Conservation (phyloP, 148 eudicot genomes). For the Fagopyrum tataricum region DNA sequence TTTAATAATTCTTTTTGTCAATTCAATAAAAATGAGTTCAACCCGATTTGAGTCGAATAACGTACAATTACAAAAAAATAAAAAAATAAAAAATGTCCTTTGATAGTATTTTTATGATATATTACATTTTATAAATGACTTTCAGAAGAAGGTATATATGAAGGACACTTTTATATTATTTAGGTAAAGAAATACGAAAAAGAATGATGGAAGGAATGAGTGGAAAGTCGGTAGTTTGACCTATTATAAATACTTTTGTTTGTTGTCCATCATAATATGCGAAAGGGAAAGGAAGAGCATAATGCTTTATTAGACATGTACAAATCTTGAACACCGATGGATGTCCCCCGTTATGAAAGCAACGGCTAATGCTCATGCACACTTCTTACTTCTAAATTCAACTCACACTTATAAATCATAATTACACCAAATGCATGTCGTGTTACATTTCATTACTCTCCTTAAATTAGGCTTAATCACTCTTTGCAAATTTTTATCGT, state of each 20-base stretch:
- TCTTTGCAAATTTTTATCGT: too few relatives aligned
- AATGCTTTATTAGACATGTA: not conserved
- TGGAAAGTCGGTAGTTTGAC: not conserved
- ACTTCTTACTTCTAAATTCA: not conserved
- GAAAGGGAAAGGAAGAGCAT: not conserved
- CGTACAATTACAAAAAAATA: too few relatives aligned
- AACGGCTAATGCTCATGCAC: conserved; percentile 8
- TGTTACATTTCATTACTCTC: not conserved
- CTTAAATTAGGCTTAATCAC: not conserved
- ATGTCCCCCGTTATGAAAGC: conserved; percentile 5
- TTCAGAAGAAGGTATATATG: too few relatives aligned
- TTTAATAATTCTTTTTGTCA: too few relatives aligned
- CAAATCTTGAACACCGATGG: not conserved
- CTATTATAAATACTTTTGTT: not conserved
- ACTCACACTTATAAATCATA: not conserved
- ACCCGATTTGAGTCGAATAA: too few relatives aligned
- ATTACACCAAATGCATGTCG: not conserved
- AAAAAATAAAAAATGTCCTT: too few relatives aligned
- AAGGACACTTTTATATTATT: too few relatives aligned
- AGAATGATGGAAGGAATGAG: not conserved
- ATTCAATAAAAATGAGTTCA: too few relatives aligned
- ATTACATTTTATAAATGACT: too few relatives aligned
- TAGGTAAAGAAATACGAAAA: not conserved
- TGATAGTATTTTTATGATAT: too few relatives aligned
- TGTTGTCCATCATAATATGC: not conserved